These are phyloP conservation scores for Davidsoniella neocaledoniae DNA, from an alignment of 2,329 filamentous ascomycete genomes.

Conservation along the genomic window DNA sequence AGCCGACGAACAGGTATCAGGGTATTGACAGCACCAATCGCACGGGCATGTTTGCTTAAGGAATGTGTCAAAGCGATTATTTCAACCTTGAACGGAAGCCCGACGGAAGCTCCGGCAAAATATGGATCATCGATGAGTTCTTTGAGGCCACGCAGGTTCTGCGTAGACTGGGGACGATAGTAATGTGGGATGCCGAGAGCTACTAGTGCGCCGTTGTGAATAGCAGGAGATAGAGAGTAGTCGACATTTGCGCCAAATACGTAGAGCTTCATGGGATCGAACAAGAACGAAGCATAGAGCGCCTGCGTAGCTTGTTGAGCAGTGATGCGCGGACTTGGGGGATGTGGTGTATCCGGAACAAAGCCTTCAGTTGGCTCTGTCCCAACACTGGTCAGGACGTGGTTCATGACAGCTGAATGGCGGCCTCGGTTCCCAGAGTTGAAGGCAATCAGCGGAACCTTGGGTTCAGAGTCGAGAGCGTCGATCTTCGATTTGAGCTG, in stretches of 20 bases:
- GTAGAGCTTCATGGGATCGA: slow-evolving; percentile 54
- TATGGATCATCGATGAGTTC: slow-evolving; percentile 45
- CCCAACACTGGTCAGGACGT: slow-evolving; percentile 25
- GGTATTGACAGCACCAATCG: slow-evolving; percentile 63
- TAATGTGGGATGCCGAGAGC: slow-evolving; percentile 52
- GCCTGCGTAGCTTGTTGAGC: slow-evolving; percentile 46
- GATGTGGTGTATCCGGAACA: slow-evolving; percentile 17
- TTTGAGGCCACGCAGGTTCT: slow-evolving; percentile 44
- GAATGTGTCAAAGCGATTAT: slow-evolving; percentile 52
- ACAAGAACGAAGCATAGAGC: slow-evolving; percentile 48
- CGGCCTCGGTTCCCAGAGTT: slow-evolving; percentile 47
- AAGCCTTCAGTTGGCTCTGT: slow-evolving; percentile 15
- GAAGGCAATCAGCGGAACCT: slow-evolving; percentile 42
- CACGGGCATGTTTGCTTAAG: slow-evolving; percentile 53
- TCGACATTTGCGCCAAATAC: slow-evolving; percentile 57
- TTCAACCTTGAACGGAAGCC: slow-evolving; percentile 59
- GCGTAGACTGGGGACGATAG: slow-evolving; percentile 47
- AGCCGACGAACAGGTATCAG: slow-evolving; percentile 51
- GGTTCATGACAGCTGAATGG: slow-evolving; percentile 50
- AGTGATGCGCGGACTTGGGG: slow-evolving; percentile 27
- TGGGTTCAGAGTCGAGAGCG: slow-evolving; percentile 22
- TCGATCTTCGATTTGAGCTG: slow-evolving; percentile 34
- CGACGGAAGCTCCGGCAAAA: slow-evolving; percentile 57
- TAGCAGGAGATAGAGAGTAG: slow-evolving; percentile 59
- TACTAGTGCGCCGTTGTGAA: slow-evolving; percentile 56